phyloP scores from a whole-genome alignment of 768 basidiomycete species.

The Mycena haematopus region DNA sequence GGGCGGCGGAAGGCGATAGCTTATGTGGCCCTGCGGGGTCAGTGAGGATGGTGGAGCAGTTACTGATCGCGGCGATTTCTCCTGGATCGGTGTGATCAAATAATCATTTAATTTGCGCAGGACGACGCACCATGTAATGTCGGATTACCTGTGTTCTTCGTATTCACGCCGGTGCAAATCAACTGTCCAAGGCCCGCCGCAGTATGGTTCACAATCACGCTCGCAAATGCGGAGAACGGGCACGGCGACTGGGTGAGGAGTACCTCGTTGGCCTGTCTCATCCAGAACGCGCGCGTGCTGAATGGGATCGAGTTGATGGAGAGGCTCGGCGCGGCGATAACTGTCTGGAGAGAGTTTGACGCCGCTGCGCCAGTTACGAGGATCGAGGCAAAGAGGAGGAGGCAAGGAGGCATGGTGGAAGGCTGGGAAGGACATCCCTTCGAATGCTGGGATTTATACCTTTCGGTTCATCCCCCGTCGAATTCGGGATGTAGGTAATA shows the following conservation, averaged over 20 bases:
- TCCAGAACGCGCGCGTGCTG: slow-evolving; percentile 29
- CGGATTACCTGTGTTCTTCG: slow-evolving; percentile 22
- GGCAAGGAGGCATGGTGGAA: no score
- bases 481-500: no score
- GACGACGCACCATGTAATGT: slow-evolving; percentile 27
- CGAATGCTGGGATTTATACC: no score
- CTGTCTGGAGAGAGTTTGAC: slow-evolving; percentile 5
- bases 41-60: slow-evolving; percentile 27
- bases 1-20: slow-evolving; percentile 21
- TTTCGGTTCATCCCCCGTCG: no score
- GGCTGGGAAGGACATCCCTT: no score
- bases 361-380: neutral
- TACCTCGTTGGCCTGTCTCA: slow-evolving; percentile 25
- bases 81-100: no score
- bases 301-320: slow-evolving; percentile 23
- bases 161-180: slow-evolving; percentile 28
- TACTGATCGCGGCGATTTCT: no score
- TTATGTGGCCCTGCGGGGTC: slow-evolving; percentile 29
- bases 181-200: slow-evolving; percentile 20
- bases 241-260: slow-evolving; percentile 22
- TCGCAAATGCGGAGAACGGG: slow-evolving; percentile 28
- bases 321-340: slow-evolving; percentile 9
- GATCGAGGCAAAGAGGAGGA: no score
- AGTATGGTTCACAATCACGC: slow-evolving; percentile 31
- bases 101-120: no score